A percentile compares a stretch with the other conserved stretches of the same genome.
phyloP scores from a whole-genome alignment of 176 grass and related monocot genomes.

The Areca catechu region DNA sequence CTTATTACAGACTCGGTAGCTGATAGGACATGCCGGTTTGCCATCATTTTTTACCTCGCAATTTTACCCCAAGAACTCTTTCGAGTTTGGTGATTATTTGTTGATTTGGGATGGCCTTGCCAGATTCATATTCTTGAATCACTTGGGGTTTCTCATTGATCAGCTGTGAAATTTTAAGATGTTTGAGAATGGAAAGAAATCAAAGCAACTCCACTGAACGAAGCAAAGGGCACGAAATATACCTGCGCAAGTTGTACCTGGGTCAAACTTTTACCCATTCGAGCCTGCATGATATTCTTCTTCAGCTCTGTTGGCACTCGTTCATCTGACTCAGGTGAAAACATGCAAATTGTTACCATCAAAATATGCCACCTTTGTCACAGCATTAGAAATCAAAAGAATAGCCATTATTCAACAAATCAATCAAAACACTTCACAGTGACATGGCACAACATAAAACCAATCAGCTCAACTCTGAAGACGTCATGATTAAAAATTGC shows the following conservation, averaged over 20 bases:
- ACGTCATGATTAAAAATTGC: no score
- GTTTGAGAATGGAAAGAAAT: no score
- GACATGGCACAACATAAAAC: no score
- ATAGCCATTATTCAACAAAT: no score
- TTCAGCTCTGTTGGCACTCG: constrained; percentile 80
- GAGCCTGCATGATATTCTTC: constrained; percentile 97
- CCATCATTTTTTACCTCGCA: constrained; percentile 69
- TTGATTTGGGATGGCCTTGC: constrained; percentile 96
- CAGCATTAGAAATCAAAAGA: no score
- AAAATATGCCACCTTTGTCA: no score
- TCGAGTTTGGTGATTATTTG: constrained; percentile 90
- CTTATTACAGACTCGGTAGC: no score
- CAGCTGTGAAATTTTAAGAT: constrained; percentile 25
- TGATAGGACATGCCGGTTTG: no score
- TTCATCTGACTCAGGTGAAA: constrained; percentile 39
- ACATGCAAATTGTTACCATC: no score
- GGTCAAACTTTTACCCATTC: constrained; percentile 86
- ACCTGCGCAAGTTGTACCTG: constrained; percentile 98
- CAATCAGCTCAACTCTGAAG: no score
- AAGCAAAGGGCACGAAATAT: neutral
- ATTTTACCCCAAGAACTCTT: constrained; percentile 77
- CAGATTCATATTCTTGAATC: constrained; percentile 90
- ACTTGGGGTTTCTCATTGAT: constrained; percentile 99
- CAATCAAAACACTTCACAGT: no score
- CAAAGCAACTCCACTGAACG: no score